Evolutionary conservation across 306 rosid species (phyloP).

Genomic region (Urtica urens): DNA sequence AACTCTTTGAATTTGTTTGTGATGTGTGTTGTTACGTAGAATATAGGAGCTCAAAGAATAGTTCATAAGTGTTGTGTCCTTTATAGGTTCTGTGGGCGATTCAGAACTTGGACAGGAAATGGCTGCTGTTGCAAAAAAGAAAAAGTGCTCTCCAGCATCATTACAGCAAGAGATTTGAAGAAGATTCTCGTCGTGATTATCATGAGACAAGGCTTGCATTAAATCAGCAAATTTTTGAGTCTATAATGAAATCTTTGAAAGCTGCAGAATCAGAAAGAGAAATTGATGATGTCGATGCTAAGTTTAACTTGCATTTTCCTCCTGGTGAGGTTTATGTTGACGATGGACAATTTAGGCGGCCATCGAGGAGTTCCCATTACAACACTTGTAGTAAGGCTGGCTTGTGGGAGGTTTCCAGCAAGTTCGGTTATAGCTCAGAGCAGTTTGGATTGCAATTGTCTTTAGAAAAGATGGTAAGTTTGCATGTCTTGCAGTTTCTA

Average conservation of each 20-base stretch:
- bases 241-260: slow-evolving; percentile 73
- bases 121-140: slow-evolving; percentile 91
- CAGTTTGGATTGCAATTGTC: slow-evolving; percentile 85
- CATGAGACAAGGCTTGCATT: slow-evolving; percentile 66
- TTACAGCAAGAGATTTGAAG: slow-evolving; percentile 70
- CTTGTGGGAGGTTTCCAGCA: slow-evolving; percentile 89
- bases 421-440: slow-evolving; percentile 93
- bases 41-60: not conserved
- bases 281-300: slow-evolving; percentile 96
- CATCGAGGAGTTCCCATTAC: slow-evolving; percentile 74
- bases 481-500: slow-evolving; percentile 16
- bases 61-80: slow-evolving; percentile 18
- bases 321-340: slow-evolving; percentile 87
- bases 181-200: slow-evolving; percentile 68
- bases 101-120: slow-evolving; percentile 83
- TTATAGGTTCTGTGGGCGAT: slow-evolving; percentile 85
- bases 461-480: slow-evolving; percentile 50
- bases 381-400: slow-evolving; percentile 78
- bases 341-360: slow-evolving; percentile 94
- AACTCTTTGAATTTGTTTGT: not conserved
- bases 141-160: slow-evolving; percentile 75
- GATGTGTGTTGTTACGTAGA: not conserved
- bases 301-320: slow-evolving; percentile 94
- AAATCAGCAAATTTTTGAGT: slow-evolving; percentile 71
- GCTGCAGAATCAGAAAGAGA: slow-evolving; percentile 96